These are phyloP conservation scores for Asterochloris erici DNA, from an alignment of 139 green algal species.

Conservation along the genomic window DNA sequence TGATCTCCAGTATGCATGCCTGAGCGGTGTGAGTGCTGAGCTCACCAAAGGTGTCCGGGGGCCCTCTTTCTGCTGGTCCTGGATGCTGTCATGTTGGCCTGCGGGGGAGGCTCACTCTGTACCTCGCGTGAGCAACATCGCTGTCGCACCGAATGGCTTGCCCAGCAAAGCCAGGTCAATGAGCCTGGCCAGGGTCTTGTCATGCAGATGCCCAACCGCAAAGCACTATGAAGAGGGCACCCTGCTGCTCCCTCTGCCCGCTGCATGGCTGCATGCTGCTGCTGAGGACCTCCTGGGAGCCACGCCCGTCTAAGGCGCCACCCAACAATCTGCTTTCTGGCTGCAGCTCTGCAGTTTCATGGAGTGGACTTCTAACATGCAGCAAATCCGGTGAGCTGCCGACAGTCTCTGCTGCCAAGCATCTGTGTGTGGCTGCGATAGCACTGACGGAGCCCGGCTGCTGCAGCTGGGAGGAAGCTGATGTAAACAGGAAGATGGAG, in stretches of 20 bases:
- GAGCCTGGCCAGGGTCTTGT: too few relatives aligned
- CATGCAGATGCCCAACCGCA: too few relatives aligned
- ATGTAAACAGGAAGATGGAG: slow-evolving; percentile 14
- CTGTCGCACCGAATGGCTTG: too few relatives aligned
- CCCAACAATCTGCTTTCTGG: background rate
- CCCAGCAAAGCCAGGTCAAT: too few relatives aligned
- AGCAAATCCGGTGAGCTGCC: background rate
- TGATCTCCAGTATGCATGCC: background rate
- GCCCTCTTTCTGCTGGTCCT: background rate
- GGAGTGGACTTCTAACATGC: background rate
- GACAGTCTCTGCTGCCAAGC: too few relatives aligned
- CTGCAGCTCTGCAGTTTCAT: background rate
- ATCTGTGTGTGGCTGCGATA: too few relatives aligned
- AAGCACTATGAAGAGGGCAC: too few relatives aligned
- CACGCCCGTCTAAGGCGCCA: background rate
- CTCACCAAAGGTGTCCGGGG: background rate
- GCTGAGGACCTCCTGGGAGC: background rate
- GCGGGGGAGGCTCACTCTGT: background rate
- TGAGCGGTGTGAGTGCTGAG: background rate
- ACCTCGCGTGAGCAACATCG: too few relatives aligned
- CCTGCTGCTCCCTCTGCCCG: too few relatives aligned
- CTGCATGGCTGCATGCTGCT: background rate
- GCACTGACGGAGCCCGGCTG: too few relatives aligned
- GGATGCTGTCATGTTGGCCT: background rate
- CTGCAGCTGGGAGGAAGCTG: slow-evolving; percentile 9